Evolutionary conservation across 2,329 filamentous ascomycete genomes (phyloP).

Genomic region (Neoscytalidium dimidiatum): DNA sequence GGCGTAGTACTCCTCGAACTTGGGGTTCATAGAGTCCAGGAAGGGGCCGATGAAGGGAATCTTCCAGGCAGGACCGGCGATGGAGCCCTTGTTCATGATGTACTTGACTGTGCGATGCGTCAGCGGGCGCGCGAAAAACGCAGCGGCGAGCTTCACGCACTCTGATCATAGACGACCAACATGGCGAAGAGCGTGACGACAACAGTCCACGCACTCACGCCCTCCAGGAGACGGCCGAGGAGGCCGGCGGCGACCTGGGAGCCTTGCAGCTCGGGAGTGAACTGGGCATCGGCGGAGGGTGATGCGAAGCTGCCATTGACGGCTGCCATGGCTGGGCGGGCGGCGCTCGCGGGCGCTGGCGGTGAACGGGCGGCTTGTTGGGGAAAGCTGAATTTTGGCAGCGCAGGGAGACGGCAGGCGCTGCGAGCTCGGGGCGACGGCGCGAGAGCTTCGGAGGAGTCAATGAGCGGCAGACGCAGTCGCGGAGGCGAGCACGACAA

Average conservation of each 20-base stretch:
- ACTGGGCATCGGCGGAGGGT: conserved; percentile 41
- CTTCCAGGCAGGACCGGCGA: conserved; percentile 50
- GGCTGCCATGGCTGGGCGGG: conserved; percentile 21
- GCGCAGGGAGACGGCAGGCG: neutral
- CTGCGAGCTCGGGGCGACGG: neutral
- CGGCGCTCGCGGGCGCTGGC: neutral
- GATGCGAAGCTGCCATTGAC: conserved; percentile 42
- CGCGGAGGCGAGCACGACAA: conserved; percentile 1
- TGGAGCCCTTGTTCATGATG: conserved; percentile 48
- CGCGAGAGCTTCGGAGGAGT: neutral
- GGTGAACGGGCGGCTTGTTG: neutral
- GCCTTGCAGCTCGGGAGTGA: conserved; percentile 33
- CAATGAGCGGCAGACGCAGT: conserved; percentile 13
- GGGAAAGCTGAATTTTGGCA: neutral
- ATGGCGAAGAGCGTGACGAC: conserved; percentile 69
- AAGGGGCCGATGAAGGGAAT: conserved; percentile 78
- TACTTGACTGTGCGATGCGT: conserved; percentile 44
- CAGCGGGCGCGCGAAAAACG: conserved; percentile 19
- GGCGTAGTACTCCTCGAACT: conserved; percentile 85
- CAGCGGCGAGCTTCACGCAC: conserved; percentile 55
- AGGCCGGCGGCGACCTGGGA: conserved; percentile 33
- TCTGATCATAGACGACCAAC: conserved; percentile 83
- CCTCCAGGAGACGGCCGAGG: conserved; percentile 33
- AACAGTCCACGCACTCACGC: conserved; percentile 52
- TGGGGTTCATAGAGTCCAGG: conserved; percentile 85